Percentiles rank a stretch among this genome's conserved stretches.
Evolutionary conservation across 495 filamentous ascomycete species (phyloP).

Genomic region (Neurospora tetraspora): DNA sequence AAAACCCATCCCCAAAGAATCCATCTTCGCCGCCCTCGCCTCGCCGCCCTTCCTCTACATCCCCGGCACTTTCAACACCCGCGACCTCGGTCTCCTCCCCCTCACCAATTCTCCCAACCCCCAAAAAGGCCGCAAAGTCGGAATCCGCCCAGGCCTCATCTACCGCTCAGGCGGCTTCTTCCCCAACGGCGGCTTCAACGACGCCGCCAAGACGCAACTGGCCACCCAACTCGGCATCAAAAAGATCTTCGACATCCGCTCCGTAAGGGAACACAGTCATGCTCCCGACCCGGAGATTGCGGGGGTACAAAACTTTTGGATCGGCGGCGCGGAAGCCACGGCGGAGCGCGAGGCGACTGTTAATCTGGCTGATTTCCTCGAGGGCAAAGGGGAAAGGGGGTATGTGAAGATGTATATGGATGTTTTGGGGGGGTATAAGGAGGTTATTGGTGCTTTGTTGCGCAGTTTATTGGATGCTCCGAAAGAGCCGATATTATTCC

Average conservation of each 20-base stretch:
- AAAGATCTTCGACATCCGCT: constrained; percentile 36
- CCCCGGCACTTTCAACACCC: constrained; percentile 44
- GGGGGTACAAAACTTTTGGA: constrained; percentile 33
- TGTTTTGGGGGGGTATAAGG: constrained; percentile 27
- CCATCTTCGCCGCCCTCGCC: constrained; percentile 23
- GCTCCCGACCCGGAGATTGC: constrained; percentile 29
- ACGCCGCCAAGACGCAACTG: constrained; percentile 27
- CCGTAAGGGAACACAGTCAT: constrained; percentile 22
- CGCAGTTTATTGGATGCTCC: constrained; percentile 26
- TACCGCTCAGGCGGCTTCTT: constrained; percentile 44
- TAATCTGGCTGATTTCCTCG: constrained; percentile 24
- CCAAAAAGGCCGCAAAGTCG: not conserved
- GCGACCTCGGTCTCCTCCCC: constrained; percentile 41
- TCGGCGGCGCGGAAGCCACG: constrained; percentile 5
- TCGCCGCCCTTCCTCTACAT: constrained; percentile 44
- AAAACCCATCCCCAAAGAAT: constrained; percentile 17
- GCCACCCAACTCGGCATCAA: constrained; percentile 27
- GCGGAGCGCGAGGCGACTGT: constrained; percentile 22
- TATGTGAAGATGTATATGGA: constrained; percentile 33
- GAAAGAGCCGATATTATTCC: constrained; percentile 29
- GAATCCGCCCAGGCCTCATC: constrained; percentile 32
- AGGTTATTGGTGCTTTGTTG: constrained; percentile 26
- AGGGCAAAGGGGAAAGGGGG: constrained; percentile 31
- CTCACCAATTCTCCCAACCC: not conserved
- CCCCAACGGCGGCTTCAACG: constrained; percentile 16